Conservation (phyloP, 1,284 basidiomycete genomes). For the Ustilago loliicola region DNA sequence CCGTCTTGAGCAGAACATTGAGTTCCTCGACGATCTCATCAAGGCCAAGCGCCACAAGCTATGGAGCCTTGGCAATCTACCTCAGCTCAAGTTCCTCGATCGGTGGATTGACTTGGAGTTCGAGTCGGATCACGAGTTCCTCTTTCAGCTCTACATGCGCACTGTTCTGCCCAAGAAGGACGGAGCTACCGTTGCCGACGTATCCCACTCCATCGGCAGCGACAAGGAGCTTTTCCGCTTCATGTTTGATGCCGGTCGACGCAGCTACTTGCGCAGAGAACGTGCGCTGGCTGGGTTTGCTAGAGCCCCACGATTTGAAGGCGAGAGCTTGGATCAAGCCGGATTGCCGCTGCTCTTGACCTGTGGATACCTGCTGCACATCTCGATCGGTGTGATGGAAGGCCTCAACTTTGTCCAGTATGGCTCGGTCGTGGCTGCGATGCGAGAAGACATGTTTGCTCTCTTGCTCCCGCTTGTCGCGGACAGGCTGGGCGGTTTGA, state of each 20-base stretch:
- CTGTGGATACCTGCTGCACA: slow-evolving; percentile 27
- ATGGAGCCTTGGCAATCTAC: slow-evolving; percentile 20
- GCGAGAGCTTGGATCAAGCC: slow-evolving; percentile 16
- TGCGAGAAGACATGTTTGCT: slow-evolving; percentile 25
- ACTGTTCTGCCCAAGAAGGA: slow-evolving; percentile 10
- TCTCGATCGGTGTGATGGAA: slow-evolving; percentile 26
- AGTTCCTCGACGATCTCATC: slow-evolving; percentile 12
- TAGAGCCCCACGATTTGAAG: slow-evolving; percentile 11
- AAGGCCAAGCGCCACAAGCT: slow-evolving; percentile 16
- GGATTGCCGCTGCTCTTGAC: slow-evolving; percentile 25
- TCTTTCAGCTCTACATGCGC: slow-evolving; percentile 21
- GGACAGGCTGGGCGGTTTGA: slow-evolving; percentile 5
- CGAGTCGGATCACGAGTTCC: slow-evolving; percentile 15
- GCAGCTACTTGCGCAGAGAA: slow-evolving; percentile 13
- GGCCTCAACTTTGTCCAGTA: slow-evolving; percentile 10
- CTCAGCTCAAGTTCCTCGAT: slow-evolving; percentile 22
- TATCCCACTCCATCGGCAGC: slow-evolving; percentile 4
- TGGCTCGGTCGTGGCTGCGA: slow-evolving; percentile 9
- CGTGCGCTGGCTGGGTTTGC: slow-evolving; percentile 18
- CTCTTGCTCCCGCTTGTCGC: slow-evolving; percentile 16
- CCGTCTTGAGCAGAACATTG: slow-evolving; percentile 13
- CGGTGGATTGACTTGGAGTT: slow-evolving; percentile 30
- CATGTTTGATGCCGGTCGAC: neutral
- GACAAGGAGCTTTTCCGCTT: slow-evolving; percentile 9
- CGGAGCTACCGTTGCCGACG: slow-evolving; percentile 7